phyloP scores from a whole-genome alignment of 1,284 basidiomycete species.

The Neolentinus lepideus region DNA sequence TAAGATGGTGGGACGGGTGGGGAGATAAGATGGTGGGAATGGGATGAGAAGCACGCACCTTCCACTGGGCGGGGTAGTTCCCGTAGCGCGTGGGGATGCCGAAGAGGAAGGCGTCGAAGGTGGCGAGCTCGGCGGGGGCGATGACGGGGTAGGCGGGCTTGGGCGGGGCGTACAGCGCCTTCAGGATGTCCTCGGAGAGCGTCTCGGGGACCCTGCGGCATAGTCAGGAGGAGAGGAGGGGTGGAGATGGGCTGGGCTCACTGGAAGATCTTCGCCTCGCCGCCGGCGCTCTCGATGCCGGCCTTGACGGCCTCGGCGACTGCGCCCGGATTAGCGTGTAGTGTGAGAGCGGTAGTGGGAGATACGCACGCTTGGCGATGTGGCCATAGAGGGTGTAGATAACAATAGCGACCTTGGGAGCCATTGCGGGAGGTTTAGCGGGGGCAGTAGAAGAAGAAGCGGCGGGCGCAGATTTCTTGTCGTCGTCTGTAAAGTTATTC shows the following conservation, averaged over 20 bases:
- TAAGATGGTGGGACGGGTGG: neutral
- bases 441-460: neutral
- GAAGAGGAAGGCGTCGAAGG: constrained; percentile 63
- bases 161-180: constrained; percentile 70
- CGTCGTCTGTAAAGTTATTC: constrained; percentile 1
- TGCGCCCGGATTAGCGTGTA: constrained; percentile 19
- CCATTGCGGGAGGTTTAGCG: neutral
- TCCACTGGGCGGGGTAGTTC: constrained; percentile 66
- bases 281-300: constrained; percentile 69
- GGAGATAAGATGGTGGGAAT: too few species aligned
- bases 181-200: constrained; percentile 70
- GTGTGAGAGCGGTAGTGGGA: constrained; percentile 1
- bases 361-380: constrained; percentile 54
- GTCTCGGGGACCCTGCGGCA: constrained; percentile 72
- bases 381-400: constrained; percentile 85
- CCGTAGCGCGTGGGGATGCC: constrained; percentile 81
- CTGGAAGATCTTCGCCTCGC: constrained; percentile 69
- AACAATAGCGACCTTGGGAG: constrained; percentile 69
- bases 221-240: too few species aligned
- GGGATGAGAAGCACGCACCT: constrained; percentile 33
- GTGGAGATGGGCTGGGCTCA: constrained; percentile 34
- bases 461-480: neutral
- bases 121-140: constrained; percentile 52
- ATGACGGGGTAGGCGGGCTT: constrained; percentile 73
- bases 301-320: constrained; percentile 77